Conservation (phyloP, 768 basidiomycete genomes). For the Boletus huronensis region DNA sequence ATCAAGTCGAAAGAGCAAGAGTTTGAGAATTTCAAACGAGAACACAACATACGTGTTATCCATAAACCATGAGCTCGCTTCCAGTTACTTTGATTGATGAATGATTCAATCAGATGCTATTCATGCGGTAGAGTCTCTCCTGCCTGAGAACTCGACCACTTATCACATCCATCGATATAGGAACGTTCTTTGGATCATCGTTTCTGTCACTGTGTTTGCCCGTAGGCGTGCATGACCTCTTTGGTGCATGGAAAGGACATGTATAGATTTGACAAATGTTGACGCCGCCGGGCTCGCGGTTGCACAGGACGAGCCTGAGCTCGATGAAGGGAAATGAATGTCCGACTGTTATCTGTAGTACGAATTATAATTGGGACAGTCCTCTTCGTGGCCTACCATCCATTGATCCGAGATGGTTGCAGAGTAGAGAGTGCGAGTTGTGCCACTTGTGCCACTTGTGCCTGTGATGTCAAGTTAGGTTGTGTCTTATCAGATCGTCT, state of each 20-base stretch:
- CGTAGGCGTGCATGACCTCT: neutral
- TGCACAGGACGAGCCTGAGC: neutral
- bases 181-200: neutral
- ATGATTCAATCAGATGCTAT: neutral
- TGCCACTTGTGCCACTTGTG: neutral
- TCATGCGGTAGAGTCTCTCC: neutral
- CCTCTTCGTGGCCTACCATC: neutral
- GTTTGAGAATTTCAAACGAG: slow-evolving; percentile 73
- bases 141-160: neutral
- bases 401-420: neutral
- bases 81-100: slow-evolving; percentile 6
- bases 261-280: neutral
- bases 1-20: slow-evolving; percentile 88
- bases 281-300: neutral
- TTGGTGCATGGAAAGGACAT: neutral
- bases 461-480: slow-evolving; percentile 13
- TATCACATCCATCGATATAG: neutral
- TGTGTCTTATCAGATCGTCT: neutral
- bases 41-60: slow-evolving; percentile 71
- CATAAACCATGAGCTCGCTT: slow-evolving; percentile 23
- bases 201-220: neutral
- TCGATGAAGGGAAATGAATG: neutral
- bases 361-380: neutral
- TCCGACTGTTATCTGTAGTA: neutral
- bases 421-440: neutral